phyloP scores from a whole-genome alignment of 192 early-diverging fungal species.

The Umbelopsis sp. region DNA sequence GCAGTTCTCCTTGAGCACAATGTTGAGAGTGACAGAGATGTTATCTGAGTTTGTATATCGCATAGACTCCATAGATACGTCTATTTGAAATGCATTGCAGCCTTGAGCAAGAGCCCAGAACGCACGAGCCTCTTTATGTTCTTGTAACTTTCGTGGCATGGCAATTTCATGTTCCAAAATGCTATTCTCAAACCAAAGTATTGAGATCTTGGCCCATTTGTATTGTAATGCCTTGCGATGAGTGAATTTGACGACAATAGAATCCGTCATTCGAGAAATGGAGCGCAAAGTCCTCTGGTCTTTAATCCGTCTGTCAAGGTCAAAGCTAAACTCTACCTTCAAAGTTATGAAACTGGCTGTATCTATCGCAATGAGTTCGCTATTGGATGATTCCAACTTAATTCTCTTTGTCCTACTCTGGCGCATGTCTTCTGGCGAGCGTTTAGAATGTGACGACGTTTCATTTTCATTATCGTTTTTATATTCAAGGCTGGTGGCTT shows the following conservation, averaged over 20 bases:
- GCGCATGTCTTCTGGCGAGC: background rate
- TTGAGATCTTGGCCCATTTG: background rate
- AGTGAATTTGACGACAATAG: background rate
- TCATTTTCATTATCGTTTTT: background rate
- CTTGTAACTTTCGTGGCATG: background rate
- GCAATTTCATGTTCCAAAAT: background rate
- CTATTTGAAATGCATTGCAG: background rate
- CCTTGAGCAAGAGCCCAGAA: conserved; percentile 9
- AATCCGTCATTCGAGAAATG: background rate
- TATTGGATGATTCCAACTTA: background rate
- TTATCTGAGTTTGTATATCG: background rate
- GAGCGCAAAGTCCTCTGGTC: background rate
- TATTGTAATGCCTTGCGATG: background rate
- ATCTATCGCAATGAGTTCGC: background rate
- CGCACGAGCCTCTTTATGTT: background rate
- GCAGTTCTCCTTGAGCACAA: background rate
- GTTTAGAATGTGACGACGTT: background rate
- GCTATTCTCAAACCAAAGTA: background rate
- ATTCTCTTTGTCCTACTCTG: background rate
- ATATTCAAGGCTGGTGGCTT: background rate
- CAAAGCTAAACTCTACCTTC: background rate
- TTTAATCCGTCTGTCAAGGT: background rate
- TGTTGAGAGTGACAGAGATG: background rate
- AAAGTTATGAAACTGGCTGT: background rate
- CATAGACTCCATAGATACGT: background rate